Evolutionary conservation across 495 filamentous ascomycete species (phyloP).

Genomic region (Tuber borchii): DNA sequence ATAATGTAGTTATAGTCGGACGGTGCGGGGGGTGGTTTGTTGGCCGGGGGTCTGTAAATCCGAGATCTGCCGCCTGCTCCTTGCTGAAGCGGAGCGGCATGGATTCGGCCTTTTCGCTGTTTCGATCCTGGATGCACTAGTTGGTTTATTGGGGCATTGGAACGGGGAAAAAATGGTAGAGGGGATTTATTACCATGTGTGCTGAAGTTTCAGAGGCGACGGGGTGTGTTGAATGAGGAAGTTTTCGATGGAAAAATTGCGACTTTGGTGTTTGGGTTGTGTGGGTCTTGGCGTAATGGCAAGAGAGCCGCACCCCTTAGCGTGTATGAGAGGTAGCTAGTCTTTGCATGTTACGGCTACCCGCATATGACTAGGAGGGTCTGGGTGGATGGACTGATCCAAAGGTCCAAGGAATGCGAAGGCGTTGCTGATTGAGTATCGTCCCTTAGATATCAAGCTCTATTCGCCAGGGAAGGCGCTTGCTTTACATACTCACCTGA

Average conservation of each 20-base stretch:
- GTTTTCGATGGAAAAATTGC: not conserved
- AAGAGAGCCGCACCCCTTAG: not conserved
- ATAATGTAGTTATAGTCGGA: not conserved
- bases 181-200: not conserved
- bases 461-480: not conserved
- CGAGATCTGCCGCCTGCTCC: conserved; percentile 89
- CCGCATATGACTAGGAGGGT: too few species aligned
- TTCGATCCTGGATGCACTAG: conserved; percentile 43
- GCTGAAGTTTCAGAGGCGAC: not conserved
- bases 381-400: not conserved
- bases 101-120: conserved; percentile 96
- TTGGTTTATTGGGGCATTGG: not conserved
- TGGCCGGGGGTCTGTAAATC: conserved; percentile 89
- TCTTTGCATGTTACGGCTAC: too few species aligned
- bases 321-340: too few species aligned
- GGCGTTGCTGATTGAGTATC: not conserved
- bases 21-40: conserved; percentile 42
- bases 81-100: conserved; percentile 99
- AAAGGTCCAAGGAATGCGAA: not conserved
- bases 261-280: not conserved
- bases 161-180: not conserved
- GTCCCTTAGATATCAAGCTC: not conserved
- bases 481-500: not conserved
- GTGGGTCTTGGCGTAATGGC: not conserved
- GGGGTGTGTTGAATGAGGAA: not conserved